A percentile compares a stretch with the other conserved stretches of the same genome.
Evolutionary conservation across 495 filamentous ascomycete genomes (phyloP).

Genomic region (Penicillium desertorum): DNA sequence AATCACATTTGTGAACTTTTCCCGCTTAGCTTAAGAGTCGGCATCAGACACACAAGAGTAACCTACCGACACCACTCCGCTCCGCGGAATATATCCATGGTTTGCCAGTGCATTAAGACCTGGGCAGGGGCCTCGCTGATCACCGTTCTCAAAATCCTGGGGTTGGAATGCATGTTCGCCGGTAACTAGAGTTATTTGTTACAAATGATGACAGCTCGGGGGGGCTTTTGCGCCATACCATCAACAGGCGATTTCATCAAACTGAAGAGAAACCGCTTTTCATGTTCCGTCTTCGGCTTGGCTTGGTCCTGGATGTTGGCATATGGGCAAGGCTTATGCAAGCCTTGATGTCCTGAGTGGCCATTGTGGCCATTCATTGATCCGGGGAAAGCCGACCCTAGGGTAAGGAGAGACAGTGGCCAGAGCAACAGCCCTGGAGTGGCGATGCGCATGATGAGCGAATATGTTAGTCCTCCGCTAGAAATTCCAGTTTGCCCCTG

Average conservation of each 20-base stretch:
- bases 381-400: constrained; percentile 17
- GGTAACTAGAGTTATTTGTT: constrained; percentile 26
- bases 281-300: constrained; percentile 5
- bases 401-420: neutral
- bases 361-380: constrained; percentile 8
- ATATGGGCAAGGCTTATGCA: constrained; percentile 32
- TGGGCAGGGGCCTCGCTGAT: constrained; percentile 51
- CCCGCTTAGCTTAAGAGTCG: constrained; percentile 24
- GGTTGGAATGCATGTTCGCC: constrained; percentile 42
- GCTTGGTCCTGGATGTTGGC: constrained; percentile 10
- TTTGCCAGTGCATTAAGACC: constrained; percentile 55
- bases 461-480: neutral
- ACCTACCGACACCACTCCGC: constrained; percentile 45
- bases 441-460: constrained; percentile 17
- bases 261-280: constrained; percentile 32
- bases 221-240: constrained; percentile 16
- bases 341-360: constrained; percentile 2
- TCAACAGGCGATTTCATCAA: constrained; percentile 30
- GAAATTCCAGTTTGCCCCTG: neutral
- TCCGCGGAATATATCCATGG: constrained; percentile 54
- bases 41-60: constrained; percentile 10
- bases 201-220: neutral
- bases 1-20: constrained; percentile 28
- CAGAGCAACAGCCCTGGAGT: constrained; percentile 13
- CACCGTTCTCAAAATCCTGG: constrained; percentile 35